Conservation (phyloP, 768 basidiomycete species). For the Mycena kentingensis region DNA sequence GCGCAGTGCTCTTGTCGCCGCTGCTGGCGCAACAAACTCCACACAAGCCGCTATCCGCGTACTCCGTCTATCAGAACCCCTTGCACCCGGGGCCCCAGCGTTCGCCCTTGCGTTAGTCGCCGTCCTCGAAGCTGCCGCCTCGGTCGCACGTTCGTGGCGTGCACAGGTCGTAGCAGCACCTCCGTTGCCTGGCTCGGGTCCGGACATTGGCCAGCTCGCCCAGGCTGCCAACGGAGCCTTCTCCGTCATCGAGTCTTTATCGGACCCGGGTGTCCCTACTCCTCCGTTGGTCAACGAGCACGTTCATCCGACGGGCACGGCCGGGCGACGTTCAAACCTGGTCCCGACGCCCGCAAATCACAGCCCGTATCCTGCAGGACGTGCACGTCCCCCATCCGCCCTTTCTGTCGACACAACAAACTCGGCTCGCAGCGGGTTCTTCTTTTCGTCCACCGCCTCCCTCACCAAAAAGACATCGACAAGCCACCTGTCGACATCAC, state of each 20-base stretch:
- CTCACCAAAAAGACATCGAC: background rate
- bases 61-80: conserved; percentile 36
- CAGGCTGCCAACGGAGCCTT: conserved; percentile 41
- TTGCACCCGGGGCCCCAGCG: conserved; percentile 37
- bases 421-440: background rate
- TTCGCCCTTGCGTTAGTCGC: conserved; percentile 42
- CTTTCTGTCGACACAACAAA: conserved; percentile 4
- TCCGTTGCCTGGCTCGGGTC: background rate
- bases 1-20: conserved; percentile 19
- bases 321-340: background rate
- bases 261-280: conserved; percentile 4
- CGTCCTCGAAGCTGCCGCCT: conserved; percentile 43
- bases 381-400: background rate
- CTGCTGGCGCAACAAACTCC: conserved; percentile 12
- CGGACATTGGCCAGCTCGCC: conserved; percentile 35
- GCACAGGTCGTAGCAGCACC: conserved; percentile 1
- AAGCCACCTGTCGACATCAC: background rate
- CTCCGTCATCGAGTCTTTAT: conserved; percentile 26
- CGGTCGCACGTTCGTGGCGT: conserved; percentile 36
- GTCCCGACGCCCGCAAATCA: background rate
- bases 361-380: background rate
- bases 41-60: conserved; percentile 32
- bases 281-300: conserved; percentile 2
- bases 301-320: background rate
- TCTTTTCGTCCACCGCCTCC: background rate